Percentiles rank a stretch among this genome's conserved stretches.
Conservation (phyloP, 257 asterid species). For the Coffea canephora region DNA sequence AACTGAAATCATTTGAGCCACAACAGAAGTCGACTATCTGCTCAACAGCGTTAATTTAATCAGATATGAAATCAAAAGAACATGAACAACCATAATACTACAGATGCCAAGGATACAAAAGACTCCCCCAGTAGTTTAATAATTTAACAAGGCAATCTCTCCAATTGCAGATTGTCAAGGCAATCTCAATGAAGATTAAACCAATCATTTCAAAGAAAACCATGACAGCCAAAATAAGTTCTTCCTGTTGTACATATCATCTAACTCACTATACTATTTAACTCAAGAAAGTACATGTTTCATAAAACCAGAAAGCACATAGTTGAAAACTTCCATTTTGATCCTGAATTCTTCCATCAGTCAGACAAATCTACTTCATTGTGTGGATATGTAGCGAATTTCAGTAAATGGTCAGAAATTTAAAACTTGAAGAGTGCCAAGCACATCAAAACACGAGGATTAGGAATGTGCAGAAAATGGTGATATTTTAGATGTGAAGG, state of each 20-base stretch:
- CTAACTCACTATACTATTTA: no score
- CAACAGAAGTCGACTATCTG: conserved; percentile 88
- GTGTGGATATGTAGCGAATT: no score
- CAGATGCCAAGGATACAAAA: not conserved
- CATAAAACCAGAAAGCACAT: not conserved
- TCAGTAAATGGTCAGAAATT: not conserved
- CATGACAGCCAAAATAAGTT: not conserved
- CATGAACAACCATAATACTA: not conserved
- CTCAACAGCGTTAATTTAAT: conserved; percentile 22
- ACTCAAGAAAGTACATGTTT: not conserved
- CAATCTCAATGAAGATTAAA: not conserved
- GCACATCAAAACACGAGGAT: no score
- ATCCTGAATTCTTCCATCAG: not conserved
- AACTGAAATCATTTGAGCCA: conserved; percentile 81
- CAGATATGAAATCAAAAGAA: not conserved
- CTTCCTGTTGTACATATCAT: not conserved
- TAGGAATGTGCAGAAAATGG: no score
- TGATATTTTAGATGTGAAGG: no score
- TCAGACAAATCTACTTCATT: not conserved
- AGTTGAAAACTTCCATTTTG: not conserved
- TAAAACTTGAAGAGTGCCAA: not conserved
- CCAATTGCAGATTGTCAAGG: not conserved
- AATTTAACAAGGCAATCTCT: not conserved
- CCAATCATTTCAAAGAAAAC: not conserved
- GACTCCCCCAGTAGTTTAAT: not conserved